phyloP scores from a whole-genome alignment of 805 yeast species.

The Saccharomycopsis guyanensis region DNA sequence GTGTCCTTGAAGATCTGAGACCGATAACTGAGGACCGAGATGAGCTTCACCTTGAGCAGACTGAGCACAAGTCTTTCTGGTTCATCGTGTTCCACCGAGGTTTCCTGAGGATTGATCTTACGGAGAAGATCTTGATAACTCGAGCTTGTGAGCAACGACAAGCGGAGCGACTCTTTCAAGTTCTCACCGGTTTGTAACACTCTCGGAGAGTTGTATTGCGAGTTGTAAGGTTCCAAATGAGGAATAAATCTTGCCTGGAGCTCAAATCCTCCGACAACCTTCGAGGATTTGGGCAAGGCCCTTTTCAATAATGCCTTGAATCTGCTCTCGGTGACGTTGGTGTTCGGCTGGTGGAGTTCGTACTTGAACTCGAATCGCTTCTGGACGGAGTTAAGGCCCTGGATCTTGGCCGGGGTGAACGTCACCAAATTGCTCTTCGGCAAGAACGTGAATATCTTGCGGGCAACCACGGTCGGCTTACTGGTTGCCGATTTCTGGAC shows the following conservation, averaged over 20 bases:
- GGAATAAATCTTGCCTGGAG: conserved; percentile 13
- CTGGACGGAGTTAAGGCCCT: not conserved
- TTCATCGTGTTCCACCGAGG: conserved; percentile 9
- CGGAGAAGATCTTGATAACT: conserved; percentile 13
- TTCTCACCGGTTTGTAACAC: conserved; percentile 15
- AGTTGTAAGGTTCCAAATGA: conserved; percentile 17
- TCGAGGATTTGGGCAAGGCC: conserved; percentile 2
- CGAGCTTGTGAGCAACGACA: conserved; percentile 11
- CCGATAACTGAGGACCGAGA: conserved; percentile 9
- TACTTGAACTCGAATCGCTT: conserved; percentile 15
- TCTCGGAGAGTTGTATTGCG: conserved; percentile 12
- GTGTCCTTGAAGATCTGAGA: conserved; percentile 17
- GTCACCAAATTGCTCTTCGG: conserved; percentile 16
- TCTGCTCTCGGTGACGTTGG: not conserved
- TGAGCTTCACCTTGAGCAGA: conserved; percentile 11
- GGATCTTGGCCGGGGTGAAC: conserved; percentile 10
- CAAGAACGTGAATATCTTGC: conserved; percentile 9
- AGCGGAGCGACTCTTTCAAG: conserved; percentile 6
- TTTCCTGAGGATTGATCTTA: conserved; percentile 8
- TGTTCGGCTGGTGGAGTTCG: not conserved
- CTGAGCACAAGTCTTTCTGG: conserved; percentile 13
- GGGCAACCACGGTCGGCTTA: conserved; percentile 13
- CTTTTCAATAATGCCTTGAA: conserved; percentile 11
- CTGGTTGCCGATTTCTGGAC: conserved; percentile 9
- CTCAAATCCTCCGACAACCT: conserved; percentile 6